phyloP scores from a whole-genome alignment of 2,329 filamentous ascomycete species.

The Ophiocordyceps camponoti-floridani region DNA sequence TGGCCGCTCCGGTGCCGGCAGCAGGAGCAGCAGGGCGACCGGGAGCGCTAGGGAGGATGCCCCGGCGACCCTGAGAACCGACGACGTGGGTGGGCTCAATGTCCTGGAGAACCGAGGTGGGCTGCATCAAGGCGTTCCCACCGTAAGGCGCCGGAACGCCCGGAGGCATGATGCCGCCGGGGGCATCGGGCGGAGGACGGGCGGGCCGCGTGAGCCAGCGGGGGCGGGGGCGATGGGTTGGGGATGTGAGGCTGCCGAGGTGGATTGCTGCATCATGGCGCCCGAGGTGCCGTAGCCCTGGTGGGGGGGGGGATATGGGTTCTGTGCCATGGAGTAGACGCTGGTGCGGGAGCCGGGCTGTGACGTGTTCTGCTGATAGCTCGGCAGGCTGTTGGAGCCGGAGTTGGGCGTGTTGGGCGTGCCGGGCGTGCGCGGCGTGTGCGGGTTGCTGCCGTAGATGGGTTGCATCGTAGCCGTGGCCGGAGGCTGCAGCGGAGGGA shows the following conservation, averaged over 20 bases:
- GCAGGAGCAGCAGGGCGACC: conserved; percentile 64
- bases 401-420: conserved; percentile 44
- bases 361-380: conserved; percentile 29
- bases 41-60: conserved; percentile 79
- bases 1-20: conserved; percentile 48
- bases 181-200: conserved; percentile 52
- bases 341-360: conserved; percentile 28
- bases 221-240: conserved; percentile 63
- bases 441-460: conserved; percentile 38
- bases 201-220: conserved; percentile 34
- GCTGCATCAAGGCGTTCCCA: conserved; percentile 37
- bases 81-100: conserved; percentile 79
- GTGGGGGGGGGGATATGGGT: conserved; percentile 30
- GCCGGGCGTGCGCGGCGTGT: conserved; percentile 44
- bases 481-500: conserved; percentile 35
- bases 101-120: conserved; percentile 35
- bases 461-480: conserved; percentile 20
- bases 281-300: conserved; percentile 37
- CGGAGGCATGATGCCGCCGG: conserved; percentile 42
- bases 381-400: conserved; percentile 30
- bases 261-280: conserved; percentile 48
- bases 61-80: conserved; percentile 80
- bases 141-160: conserved; percentile 43
- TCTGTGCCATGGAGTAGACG: conserved; percentile 36
- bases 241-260: conserved; percentile 49